Percentiles rank a stretch among this genome's conserved stretches.
Conservation (phyloP, 129 eudicot species). For the Chrysanthemum seticuspe region DNA sequence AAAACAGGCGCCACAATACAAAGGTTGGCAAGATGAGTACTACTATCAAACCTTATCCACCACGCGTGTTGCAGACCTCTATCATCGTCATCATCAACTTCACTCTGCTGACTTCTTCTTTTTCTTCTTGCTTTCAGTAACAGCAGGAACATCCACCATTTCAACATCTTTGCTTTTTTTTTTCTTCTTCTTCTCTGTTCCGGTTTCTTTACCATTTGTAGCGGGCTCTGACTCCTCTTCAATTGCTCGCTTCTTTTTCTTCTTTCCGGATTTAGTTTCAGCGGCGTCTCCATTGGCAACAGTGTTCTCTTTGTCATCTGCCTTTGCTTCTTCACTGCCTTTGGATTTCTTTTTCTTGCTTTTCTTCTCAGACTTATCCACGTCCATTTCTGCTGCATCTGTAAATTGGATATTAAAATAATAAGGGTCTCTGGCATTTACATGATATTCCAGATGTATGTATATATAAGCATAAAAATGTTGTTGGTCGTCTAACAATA, state of each 20-base stretch:
- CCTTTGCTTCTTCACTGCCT: constrained; percentile 33
- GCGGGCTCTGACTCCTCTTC: constrained; percentile 39
- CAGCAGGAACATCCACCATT: constrained; percentile 42
- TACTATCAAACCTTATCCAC: constrained; percentile 4
- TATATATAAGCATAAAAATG: background rate
- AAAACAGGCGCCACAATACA: constrained; percentile 20
- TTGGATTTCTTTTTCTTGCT: constrained; percentile 84
- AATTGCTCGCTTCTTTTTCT: constrained; percentile 66
- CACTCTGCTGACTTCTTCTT: constrained; percentile 47
- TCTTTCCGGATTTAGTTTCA: constrained; percentile 55
- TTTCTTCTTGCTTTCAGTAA: constrained; percentile 69
- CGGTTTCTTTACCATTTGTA: constrained; percentile 35
- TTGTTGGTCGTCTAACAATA: background rate
- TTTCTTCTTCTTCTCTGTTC: constrained; percentile 62
- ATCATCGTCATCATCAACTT: constrained; percentile 19
- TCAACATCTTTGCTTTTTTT: constrained; percentile 60
- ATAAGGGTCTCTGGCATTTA: background rate
- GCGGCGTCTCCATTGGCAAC: constrained; percentile 54
- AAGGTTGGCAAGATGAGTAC: constrained; percentile 16
- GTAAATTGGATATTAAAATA: background rate
- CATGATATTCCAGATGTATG: too few species aligned
- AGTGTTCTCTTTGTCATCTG: constrained; percentile 50
- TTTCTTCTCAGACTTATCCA: constrained; percentile 61
- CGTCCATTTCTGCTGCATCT: constrained; percentile 62
- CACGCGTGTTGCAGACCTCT: constrained; percentile 8